Conservation (phyloP, 306 rosid species). For the Dalbergia cochinchinensis region DNA sequence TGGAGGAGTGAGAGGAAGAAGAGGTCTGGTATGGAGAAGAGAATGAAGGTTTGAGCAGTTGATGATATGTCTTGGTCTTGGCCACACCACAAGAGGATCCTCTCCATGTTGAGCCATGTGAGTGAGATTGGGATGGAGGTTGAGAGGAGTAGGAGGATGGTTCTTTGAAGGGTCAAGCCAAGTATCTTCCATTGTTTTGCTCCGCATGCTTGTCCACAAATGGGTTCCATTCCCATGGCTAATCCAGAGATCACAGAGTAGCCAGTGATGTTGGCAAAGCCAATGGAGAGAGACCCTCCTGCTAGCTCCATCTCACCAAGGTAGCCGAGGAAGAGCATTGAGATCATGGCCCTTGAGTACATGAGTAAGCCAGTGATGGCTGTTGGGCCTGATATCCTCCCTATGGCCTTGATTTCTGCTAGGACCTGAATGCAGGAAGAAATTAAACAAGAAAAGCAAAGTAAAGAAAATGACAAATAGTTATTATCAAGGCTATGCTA, state of each 20-base stretch:
- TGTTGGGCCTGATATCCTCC: constrained; percentile 88
- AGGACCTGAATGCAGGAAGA: constrained; percentile 61
- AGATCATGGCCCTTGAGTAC: constrained; percentile 93
- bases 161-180: constrained; percentile 83
- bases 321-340: constrained; percentile 92
- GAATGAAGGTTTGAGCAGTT: constrained; percentile 77
- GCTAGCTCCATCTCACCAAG: constrained; percentile 94
- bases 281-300: constrained; percentile 92
- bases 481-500: constrained; percentile 4
- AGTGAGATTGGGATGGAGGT: constrained; percentile 82
- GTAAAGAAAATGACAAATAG: neutral
- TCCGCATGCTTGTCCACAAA: constrained; percentile 94
- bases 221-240: constrained; percentile 99
- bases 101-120: constrained; percentile 84
- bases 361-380: constrained; percentile 75
- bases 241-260: constrained; percentile 95
- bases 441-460: no score
- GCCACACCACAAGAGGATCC: constrained; percentile 79
- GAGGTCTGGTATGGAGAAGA: constrained; percentile 88
- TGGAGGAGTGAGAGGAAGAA: constrained; percentile 88
- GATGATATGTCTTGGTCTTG: constrained; percentile 83
- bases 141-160: constrained; percentile 80
- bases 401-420: constrained; percentile 82
- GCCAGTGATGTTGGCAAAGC: constrained; percentile 96
- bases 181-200: constrained; percentile 83